A percentile compares a stretch with the other conserved stretches of the same genome.
These are phyloP conservation scores for Suillus subaureus DNA, from an alignment of 768 basidiomycete species.

Conservation along the genomic window DNA sequence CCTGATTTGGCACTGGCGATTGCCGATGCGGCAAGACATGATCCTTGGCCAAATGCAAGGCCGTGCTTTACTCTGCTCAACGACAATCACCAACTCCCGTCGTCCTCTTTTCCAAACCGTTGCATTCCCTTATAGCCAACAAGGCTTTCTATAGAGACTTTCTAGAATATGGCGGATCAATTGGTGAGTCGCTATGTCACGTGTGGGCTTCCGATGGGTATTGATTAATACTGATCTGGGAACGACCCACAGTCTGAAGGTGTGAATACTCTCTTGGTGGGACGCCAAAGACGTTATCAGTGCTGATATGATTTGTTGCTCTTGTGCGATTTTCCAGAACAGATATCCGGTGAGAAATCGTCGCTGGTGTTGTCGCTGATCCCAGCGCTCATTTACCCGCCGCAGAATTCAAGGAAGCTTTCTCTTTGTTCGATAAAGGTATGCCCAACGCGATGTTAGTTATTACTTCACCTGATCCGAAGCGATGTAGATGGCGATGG, in stretches of 20 bases:
- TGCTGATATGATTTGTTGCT: constrained; percentile 6
- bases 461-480: neutral
- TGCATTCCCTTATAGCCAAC: neutral
- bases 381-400: constrained; percentile 12
- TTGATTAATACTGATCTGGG: constrained; percentile 18
- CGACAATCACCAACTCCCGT: constrained; percentile 11
- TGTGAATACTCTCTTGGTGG: constrained; percentile 31
- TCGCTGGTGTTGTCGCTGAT: neutral
- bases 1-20: constrained; percentile 34
- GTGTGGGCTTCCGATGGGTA: constrained; percentile 18
- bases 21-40: constrained; percentile 33
- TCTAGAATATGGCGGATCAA: constrained; percentile 56
- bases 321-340: constrained; percentile 55
- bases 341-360: constrained; percentile 75
- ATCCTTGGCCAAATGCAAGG: constrained; percentile 6
- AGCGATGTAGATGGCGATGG: constrained; percentile 79
- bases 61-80: constrained; percentile 13
- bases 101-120: constrained; percentile 10
- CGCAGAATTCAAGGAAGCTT: constrained; percentile 97
- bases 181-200: constrained; percentile 42
- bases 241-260: constrained; percentile 53
- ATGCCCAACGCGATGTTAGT: constrained; percentile 21
- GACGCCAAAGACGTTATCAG: neutral
- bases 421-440: constrained; percentile 98
- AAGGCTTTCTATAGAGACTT: constrained; percentile 4